phyloP scores from a whole-genome alignment of 768 basidiomycete species.

The Tylopilus balloui region DNA sequence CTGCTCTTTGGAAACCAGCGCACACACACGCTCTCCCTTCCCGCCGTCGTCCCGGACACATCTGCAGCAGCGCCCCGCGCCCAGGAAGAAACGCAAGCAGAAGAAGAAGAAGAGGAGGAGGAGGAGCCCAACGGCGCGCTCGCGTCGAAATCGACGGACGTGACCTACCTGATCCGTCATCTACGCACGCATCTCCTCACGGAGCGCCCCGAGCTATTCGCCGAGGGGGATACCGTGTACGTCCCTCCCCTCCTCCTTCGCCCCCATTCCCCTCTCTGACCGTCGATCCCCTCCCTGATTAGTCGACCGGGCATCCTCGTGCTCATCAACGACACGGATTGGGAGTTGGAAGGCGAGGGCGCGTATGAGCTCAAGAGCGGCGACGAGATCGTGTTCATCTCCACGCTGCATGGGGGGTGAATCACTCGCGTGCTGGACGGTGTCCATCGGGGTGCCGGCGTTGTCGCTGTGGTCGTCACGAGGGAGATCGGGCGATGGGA shows the following conservation, averaged over 20 bases:
- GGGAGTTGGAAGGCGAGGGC: slow-evolving; percentile 95
- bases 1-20: slow-evolving; percentile 74
- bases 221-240: slow-evolving; percentile 84
- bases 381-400: slow-evolving; percentile 96
- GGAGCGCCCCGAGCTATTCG: slow-evolving; percentile 85
- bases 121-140: too few relatives aligned
- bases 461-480: too few relatives aligned
- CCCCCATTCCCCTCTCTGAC: background rate
- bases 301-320: slow-evolving; percentile 97
- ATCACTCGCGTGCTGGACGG: too few relatives aligned
- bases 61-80: too few relatives aligned
- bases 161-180: slow-evolving; percentile 75
- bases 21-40: slow-evolving; percentile 52
- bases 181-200: slow-evolving; percentile 73
- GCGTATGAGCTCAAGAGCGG: slow-evolving; percentile 70
- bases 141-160: slow-evolving; percentile 45
- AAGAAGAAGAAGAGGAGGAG: too few relatives aligned
- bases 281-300: background rate
- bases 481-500: background rate
- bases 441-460: too few relatives aligned
- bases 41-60: slow-evolving; percentile 33
- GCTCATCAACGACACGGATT: slow-evolving; percentile 94
- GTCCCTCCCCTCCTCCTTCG: slow-evolving; percentile 15
- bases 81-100: too few relatives aligned
- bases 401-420: slow-evolving; percentile 75